Evolutionary conservation across 768 basidiomycete species (phyloP).

Genomic region (Suillus paluster): DNA sequence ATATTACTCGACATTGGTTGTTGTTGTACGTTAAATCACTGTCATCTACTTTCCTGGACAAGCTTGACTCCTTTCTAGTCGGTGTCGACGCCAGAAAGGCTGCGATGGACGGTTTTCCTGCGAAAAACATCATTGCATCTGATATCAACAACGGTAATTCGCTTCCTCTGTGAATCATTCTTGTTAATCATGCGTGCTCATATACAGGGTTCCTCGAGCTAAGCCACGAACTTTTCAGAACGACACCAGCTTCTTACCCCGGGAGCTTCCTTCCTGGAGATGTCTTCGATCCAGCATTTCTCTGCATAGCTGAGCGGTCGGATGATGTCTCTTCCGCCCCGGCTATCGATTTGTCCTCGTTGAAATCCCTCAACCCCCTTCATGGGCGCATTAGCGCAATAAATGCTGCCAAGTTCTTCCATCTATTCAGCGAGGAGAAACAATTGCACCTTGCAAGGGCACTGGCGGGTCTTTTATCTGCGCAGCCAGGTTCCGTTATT

Average conservation of each 20-base stretch:
- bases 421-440: slow-evolving; percentile 35
- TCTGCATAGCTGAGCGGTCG: slow-evolving; percentile 40
- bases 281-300: slow-evolving; percentile 49
- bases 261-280: slow-evolving; percentile 60
- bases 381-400: slow-evolving; percentile 54
- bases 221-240: slow-evolving; percentile 65
- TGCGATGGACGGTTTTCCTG: slow-evolving; percentile 47
- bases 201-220: slow-evolving; percentile 56
- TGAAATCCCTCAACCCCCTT: slow-evolving; percentile 52
- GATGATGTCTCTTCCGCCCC: slow-evolving; percentile 25
- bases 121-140: slow-evolving; percentile 40
- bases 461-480: slow-evolving; percentile 33
- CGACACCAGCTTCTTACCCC: slow-evolving; percentile 56
- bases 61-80: slow-evolving; percentile 12
- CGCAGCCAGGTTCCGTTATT: slow-evolving; percentile 34
- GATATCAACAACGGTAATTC: slow-evolving; percentile 45
- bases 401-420: slow-evolving; percentile 54
- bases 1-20: slow-evolving; percentile 52
- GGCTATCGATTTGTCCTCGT: slow-evolving; percentile 31
- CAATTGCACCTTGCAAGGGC: slow-evolving; percentile 33
- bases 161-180: neutral
- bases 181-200: neutral
- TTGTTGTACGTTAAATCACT: slow-evolving; percentile 38
- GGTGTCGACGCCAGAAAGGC: slow-evolving; percentile 44
- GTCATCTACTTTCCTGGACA: neutral